Base-by-base conservation (phyloP, 176 grass and related monocot genomes). In the Hsuehochloa calcarea region DNA sequence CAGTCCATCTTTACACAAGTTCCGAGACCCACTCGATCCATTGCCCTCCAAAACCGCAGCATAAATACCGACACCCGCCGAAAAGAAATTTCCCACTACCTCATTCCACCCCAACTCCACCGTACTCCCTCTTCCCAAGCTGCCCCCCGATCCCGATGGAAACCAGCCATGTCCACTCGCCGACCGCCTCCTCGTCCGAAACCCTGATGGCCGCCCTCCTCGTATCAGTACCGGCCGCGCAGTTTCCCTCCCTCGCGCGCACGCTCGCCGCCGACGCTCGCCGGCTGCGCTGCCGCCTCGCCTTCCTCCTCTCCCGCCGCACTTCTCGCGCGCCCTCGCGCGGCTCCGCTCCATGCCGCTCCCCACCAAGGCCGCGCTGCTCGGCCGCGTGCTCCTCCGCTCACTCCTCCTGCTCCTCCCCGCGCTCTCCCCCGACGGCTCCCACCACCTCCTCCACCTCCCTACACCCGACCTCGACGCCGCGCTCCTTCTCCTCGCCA, bases 401-500 rank as follows among this genome's bases (percentile, higher is more conserved):
- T 90, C 91, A 27, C 93, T 94, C 44, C 85, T 93, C 43, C 50
- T 87, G 23, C 90, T 95, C 31, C 69, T 93, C 76, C 87, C 87
- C 20, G 35, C n/a, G 34, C 79, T 92, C 74, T 82, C 70, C 23
- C 75, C 91, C 22, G 72, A 63, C 60, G 43, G 80, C 34, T 44
- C 78, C 27, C 78, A 65, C 80, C 78, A 78, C 55, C 86, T 85
- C 23, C 90, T 86, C 40, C 84, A 29, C 23, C 81, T 95, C 65
- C 73, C 69, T 19, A 79, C 61, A 5, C 45, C 72, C 43, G 92
- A 98, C 68, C 82, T 92, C 67, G 93, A 98, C 67, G 91, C 93
- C 0, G 89, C 93, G 4, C 85, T 98, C 46, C 95, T 95, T 7
- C 92, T 97, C 85, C 78, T 95, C 51, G 90, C 95, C 82, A 95